Evolutionary conservation across 2,329 filamentous ascomycete genomes (phyloP).

Genomic region (Neophaeococcomyces mojaviensis): DNA sequence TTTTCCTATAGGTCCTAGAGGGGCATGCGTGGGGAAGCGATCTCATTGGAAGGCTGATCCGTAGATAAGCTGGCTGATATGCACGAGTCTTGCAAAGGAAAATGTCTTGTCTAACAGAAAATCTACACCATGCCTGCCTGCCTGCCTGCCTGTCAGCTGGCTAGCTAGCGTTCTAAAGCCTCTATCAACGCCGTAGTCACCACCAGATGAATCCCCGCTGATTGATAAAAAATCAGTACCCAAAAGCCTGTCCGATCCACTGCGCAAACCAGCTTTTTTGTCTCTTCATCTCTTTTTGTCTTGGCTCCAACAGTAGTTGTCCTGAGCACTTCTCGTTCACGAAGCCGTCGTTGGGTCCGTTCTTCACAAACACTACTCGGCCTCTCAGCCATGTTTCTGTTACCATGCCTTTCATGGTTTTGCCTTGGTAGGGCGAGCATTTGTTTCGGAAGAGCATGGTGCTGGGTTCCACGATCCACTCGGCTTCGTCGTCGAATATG

Average conservation of each 20-base stretch:
- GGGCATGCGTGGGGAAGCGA: too few relatives aligned
- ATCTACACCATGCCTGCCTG: too few relatives aligned
- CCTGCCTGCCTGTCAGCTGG: background rate
- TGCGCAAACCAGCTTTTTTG: slow-evolving; percentile 18
- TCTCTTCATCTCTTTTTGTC: slow-evolving; percentile 18
- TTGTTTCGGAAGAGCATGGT: slow-evolving; percentile 95
- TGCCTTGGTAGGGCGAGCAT: slow-evolving; percentile 83
- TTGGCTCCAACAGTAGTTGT: slow-evolving; percentile 33
- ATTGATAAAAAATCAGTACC: background rate
- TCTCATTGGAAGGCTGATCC: too few relatives aligned
- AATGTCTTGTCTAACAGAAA: too few relatives aligned
- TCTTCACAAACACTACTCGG: slow-evolving; percentile 62
- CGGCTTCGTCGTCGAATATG: slow-evolving; percentile 78
- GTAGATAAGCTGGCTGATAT: too few relatives aligned
- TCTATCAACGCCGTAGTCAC: background rate
- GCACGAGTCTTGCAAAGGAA: too few relatives aligned
- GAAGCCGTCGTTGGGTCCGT: slow-evolving; percentile 42
- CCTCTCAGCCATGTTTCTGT: slow-evolving; percentile 80
- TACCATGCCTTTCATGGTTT: slow-evolving; percentile 68
- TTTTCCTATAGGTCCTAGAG: too few relatives aligned
- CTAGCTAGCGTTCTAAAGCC: background rate
- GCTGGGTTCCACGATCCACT: slow-evolving; percentile 64
- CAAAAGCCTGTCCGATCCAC: slow-evolving; percentile 13
- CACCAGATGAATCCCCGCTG: background rate
- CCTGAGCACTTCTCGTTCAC: slow-evolving; percentile 29